These are phyloP conservation scores for Dentipellis sp. DNA, from an alignment of 768 basidiomycete genomes.

Conservation along the genomic window DNA sequence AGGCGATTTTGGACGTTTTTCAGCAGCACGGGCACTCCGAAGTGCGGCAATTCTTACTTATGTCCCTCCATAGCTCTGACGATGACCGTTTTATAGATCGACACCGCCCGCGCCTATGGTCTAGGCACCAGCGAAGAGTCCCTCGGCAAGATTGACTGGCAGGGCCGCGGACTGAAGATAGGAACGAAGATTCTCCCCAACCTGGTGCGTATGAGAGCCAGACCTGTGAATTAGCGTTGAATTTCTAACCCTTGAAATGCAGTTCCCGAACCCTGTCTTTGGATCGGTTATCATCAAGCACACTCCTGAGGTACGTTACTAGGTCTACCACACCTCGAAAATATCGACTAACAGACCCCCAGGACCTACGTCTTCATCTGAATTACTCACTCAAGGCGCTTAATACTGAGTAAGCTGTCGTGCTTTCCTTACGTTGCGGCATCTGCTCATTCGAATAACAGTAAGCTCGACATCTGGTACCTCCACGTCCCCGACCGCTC, in stretches of 20 bases:
- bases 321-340: background rate
- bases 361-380: conserved; percentile 27
- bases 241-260: background rate
- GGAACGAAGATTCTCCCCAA: conserved; percentile 52
- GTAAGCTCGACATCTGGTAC: conserved; percentile 36
- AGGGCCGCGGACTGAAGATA: conserved; percentile 40
- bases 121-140: conserved; percentile 25
- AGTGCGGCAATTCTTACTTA: conserved; percentile 17
- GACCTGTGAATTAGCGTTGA: background rate
- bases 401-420: conserved; percentile 32
- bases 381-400: conserved; percentile 31
- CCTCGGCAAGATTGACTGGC: conserved; percentile 42
- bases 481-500: conserved; percentile 36
- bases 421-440: background rate
- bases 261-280: conserved; percentile 2
- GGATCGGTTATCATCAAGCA: conserved; percentile 2
- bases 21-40: conserved; percentile 47
- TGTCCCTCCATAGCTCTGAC: background rate
- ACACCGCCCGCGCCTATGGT: conserved; percentile 19
- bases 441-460: background rate
- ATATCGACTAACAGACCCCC: background rate
- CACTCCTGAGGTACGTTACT: conserved; percentile 16
- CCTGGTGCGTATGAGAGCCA: conserved; percentile 12
- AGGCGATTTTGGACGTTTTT: conserved; percentile 46
- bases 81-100: conserved; percentile 15